Evolutionary conservation across 73 alveolate species (phyloP).

Genomic region (Stentor roeselii): DNA sequence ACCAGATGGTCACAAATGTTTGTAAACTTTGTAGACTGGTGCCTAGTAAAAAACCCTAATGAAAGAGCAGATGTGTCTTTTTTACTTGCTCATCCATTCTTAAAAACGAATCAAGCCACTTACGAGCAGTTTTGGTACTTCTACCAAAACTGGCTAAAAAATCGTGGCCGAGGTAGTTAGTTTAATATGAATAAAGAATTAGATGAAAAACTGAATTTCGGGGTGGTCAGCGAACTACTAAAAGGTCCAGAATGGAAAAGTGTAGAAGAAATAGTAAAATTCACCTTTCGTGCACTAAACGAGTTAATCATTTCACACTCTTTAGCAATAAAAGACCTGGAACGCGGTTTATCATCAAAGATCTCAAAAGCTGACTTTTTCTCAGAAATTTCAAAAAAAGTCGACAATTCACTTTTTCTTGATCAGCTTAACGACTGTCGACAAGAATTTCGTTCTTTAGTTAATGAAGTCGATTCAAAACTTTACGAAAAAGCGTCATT

Average conservation of each 20-base stretch:
- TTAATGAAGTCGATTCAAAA: neutral
- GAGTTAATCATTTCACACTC: slow-evolving; percentile 37
- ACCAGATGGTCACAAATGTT: no score
- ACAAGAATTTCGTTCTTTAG: neutral
- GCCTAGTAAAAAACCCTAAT: no score
- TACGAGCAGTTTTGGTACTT: no score
- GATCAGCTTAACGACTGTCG: neutral
- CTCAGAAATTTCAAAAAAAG: neutral
- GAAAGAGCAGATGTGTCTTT: no score
- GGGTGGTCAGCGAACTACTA: slow-evolving; percentile 35
- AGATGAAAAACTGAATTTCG: slow-evolving; percentile 18
- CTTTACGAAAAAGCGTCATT: neutral
- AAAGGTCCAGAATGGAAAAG: slow-evolving; percentile 41
- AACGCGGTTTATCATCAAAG: slow-evolving; percentile 31
- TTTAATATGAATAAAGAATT: neutral
- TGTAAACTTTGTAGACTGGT: no score
- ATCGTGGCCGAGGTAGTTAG: no score
- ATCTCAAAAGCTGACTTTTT: neutral
- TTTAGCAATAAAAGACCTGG: slow-evolving; percentile 35
- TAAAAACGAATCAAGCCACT: no score
- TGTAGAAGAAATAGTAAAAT: slow-evolving; percentile 41
- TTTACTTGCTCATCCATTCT: no score
- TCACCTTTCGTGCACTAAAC: slow-evolving; percentile 33
- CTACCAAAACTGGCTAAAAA: no score
- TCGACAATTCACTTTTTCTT: neutral